Conservation (phyloP, 495 filamentous ascomycete genomes). For the Neurospora sublineolata region DNA sequence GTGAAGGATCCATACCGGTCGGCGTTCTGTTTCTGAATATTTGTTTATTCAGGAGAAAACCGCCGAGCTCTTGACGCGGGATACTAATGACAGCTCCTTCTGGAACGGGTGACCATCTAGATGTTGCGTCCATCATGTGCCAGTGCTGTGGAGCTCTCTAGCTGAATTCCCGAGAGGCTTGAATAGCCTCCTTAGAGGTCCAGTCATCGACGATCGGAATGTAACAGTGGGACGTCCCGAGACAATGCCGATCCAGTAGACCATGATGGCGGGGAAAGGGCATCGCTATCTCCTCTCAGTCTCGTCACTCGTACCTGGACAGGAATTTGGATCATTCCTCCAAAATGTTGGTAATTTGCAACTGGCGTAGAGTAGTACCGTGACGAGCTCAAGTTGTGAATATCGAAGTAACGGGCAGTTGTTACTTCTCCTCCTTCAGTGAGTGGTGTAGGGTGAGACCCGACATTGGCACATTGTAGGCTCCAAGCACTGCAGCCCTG, state of each 20-base stretch:
- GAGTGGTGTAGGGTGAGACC: not conserved
- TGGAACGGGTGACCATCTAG: not conserved
- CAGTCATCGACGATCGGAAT: not conserved
- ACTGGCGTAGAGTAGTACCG: not conserved
- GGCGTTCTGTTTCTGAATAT: not conserved
- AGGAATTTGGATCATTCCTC: not conserved
- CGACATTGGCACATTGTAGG: not conserved
- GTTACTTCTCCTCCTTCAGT: not conserved
- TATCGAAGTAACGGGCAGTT: not conserved
- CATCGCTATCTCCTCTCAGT: not conserved
- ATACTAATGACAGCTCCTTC: not conserved
- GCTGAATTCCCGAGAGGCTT: not conserved
- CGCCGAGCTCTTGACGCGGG: not conserved
- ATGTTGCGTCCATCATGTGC: not conserved
- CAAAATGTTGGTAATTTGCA: not conserved
- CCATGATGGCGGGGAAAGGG: not conserved
- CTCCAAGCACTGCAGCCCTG: not conserved
- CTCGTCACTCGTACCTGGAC: not conserved
- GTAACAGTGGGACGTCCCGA: not conserved
- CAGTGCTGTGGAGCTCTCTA: not conserved
- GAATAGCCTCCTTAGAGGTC: not conserved
- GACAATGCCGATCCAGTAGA: not conserved
- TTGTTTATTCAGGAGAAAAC: not conserved
- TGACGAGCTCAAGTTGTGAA: not conserved
- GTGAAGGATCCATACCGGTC: not conserved